Evolutionary conservation across 2,329 filamentous ascomycete genomes (phyloP).

Genomic region (Akanthomyces muscarius): DNA sequence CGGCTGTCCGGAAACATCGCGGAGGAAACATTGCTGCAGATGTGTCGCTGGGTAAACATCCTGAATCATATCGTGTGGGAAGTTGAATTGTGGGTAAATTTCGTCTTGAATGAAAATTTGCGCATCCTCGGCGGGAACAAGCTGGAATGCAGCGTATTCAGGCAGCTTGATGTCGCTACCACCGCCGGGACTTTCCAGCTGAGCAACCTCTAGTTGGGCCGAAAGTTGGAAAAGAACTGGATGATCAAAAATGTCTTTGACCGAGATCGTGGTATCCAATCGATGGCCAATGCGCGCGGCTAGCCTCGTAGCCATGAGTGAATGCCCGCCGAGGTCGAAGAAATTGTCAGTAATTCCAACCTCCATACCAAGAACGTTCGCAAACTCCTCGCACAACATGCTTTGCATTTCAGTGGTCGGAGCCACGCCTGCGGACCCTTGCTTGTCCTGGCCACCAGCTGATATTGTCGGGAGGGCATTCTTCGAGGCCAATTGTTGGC

Average conservation of each 20-base stretch:
- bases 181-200: too few species aligned
- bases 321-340: slow-evolving; percentile 18
- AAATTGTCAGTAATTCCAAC: slow-evolving; percentile 20
- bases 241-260: background rate
- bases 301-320: slow-evolving; percentile 8
- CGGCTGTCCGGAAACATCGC: background rate
- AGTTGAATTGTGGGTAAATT: background rate
- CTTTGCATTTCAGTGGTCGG: background rate
- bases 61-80: background rate
- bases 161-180: background rate
- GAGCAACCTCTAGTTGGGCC: too few species aligned
- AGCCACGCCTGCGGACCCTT: too few species aligned
- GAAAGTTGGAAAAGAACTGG: background rate
- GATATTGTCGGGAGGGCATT: background rate
- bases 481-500: background rate
- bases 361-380: slow-evolving; percentile 5
- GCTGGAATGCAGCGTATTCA: background rate
- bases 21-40: background rate
- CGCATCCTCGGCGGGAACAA: background rate
- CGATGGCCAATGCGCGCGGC: slow-evolving; percentile 13
- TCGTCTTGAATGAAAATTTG: background rate
- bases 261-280: background rate
- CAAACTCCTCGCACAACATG: slow-evolving; percentile 11
- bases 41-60: background rate
- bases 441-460: too few species aligned